Evolutionary conservation across 345 rosid species (phyloP).

Genomic region (Salix udensis): DNA sequence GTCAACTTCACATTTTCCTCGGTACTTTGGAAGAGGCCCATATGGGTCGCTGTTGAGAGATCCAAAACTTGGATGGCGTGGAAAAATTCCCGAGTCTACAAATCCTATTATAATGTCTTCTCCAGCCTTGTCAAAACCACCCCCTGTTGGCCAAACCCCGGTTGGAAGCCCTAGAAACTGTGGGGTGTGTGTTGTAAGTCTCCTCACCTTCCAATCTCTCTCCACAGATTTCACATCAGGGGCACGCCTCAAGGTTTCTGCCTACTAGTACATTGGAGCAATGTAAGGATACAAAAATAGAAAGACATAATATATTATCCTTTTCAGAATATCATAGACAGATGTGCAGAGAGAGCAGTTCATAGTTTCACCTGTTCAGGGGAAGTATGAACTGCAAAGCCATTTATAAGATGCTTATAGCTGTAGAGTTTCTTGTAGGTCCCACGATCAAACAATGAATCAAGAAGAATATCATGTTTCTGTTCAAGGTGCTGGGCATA

Average conservation of each 20-base stretch:
- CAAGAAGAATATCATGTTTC: conserved; percentile 92
- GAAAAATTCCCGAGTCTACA: conserved; percentile 91
- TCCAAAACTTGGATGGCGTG: conserved; percentile 90
- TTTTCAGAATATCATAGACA: not conserved
- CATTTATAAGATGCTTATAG: conserved; percentile 91
- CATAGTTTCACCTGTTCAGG: conserved; percentile 77
- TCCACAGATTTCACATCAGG: conserved; percentile 81
- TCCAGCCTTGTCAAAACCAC: conserved; percentile 93
- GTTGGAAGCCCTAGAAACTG: conserved; percentile 95
- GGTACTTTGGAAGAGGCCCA: conserved; percentile 78
- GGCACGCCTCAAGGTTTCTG: conserved; percentile 67
- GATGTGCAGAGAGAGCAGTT: not conserved
- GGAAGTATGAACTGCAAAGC: conserved; percentile 81
- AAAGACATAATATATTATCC: conserved; percentile 1
- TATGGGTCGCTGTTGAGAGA: conserved; percentile 61
- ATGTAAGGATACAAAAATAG: conserved; percentile 33
- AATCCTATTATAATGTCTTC: conserved; percentile 93
- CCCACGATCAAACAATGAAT: conserved; percentile 65
- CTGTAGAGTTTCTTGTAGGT: conserved; percentile 87
- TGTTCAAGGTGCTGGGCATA: conserved; percentile 83
- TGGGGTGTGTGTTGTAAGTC: conserved; percentile 95
- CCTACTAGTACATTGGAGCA: conserved; percentile 70
- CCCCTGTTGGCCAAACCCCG: conserved; percentile 98
- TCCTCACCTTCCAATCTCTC: conserved; percentile 96
- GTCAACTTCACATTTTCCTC: conserved; percentile 92